Base-by-base conservation (phyloP, 2,329 filamentous ascomycete species). In the Venturia asperata region DNA sequence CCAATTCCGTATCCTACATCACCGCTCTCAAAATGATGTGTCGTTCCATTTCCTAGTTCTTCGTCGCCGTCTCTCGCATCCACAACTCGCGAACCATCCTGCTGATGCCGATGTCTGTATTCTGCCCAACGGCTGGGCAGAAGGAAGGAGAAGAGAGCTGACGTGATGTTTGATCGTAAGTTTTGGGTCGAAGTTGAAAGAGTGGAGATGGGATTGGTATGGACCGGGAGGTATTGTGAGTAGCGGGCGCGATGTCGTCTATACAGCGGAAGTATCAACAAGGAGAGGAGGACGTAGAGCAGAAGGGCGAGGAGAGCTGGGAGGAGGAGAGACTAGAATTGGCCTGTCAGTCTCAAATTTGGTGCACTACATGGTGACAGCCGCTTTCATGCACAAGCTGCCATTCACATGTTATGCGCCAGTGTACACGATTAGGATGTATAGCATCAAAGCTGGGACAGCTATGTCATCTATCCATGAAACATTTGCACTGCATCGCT, bases 1-100 rank as follows among this genome's bases (percentile, higher is more conserved):
- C 78, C 78, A 4, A 80, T 74, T 77, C 80, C 78, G 63, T 74
- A 75, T 70, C 80, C 78, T 52, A 78, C 77, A 68, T 80, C 78
- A 65, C 77, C 77, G 42, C 77, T 77, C 56, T 76, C 77, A 66
- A 80, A 79, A 76, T 37, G 27, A 37, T 58, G 52, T 21, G 52
- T 58, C 30, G 30, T 58, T 19, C 69, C 41, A 75, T 74, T 47
- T 79, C 76, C 30, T 74, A 71, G 64, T 72, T 69, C 55, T 41
- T 65, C 49, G 67, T 71, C 39, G 66, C 70, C 47, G 21, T 66
- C 67, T 34, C 64, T 62, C 1, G 62, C 66, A 30, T 65, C 41
- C 21, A 42, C 47, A 24, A 66, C 63, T 55, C 52, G 63, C 21
- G 47, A 52, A 52, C 21, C 24, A 37, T 61, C 21, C 52, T 62